A percentile compares a stretch with the other conserved stretches of the same genome.
Evolutionary conservation across 768 basidiomycete species (phyloP).

Genomic region (Amanita exitialis): DNA sequence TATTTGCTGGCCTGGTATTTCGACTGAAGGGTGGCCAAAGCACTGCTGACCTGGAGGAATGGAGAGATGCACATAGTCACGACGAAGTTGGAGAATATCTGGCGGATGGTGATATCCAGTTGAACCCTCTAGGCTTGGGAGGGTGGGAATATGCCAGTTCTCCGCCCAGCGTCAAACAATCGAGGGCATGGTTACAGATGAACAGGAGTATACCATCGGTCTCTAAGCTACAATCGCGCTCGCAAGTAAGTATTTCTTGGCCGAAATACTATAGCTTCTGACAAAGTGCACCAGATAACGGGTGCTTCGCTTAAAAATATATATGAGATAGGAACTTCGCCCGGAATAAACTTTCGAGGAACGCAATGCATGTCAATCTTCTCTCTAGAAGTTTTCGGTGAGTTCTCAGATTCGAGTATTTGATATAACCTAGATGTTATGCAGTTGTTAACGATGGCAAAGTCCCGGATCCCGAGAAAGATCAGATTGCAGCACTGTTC

Average conservation of each 20-base stretch:
- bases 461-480: constrained; percentile 55
- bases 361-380: constrained; percentile 70
- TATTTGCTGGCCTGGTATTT: constrained; percentile 77
- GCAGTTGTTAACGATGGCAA: constrained; percentile 50
- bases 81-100: neutral
- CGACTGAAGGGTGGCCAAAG: constrained; percentile 55
- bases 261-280: neutral
- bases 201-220: constrained; percentile 13
- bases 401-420: constrained; percentile 10
- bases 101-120: neutral
- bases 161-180: constrained; percentile 54
- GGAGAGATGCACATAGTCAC: constrained; percentile 22
- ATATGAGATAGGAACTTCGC: constrained; percentile 57
- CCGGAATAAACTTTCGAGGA: constrained; percentile 30
- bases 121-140: constrained; percentile 24
- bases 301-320: constrained; percentile 69
- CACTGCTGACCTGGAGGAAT: constrained; percentile 49
- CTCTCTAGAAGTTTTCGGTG: constrained; percentile 81
- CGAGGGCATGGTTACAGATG: constrained; percentile 41
- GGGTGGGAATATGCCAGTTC: constrained; percentile 78
- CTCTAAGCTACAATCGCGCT: constrained; percentile 20
- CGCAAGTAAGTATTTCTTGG: constrained; percentile 35
- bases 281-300: constrained; percentile 33
- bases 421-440: neutral
- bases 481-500: constrained; percentile 61